Evolutionary conservation across 371 early-diverging fungal species (phyloP), one percentile per base, ranked within the genome.

Genomic region (Agmasoma carcini): DNA sequence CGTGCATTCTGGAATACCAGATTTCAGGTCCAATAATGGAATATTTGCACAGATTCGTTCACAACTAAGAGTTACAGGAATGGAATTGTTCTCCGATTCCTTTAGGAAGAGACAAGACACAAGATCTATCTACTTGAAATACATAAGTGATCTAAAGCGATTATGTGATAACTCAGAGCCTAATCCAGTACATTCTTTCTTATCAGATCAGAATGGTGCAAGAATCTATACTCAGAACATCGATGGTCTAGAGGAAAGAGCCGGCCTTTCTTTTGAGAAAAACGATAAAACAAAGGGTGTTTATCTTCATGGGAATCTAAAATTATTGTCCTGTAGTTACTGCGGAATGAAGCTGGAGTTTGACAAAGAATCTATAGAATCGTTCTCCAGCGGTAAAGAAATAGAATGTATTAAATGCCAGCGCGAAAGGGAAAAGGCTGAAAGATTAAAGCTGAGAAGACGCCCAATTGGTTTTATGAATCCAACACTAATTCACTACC

Each of bases 221-320:
- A 77, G 90, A 45, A 87, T 90, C 59, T 94, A 93, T 67, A 90
- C 96, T 2, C 94, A 94, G 62, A 95, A 95, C 65, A 91, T 95
- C 41, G 94, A 94, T 71, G 87, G 88, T 0, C 70, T 96, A 33
- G 96, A 96, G 72, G 82, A 84, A 43, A 80, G 80, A 31, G 84
- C 87, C 2, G 87, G 90, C 9, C 85, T 96, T 5, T 39, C 2
- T 22, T 19, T 29, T 19, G n/a, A 12, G 12, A 44, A 56, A 17
- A 40, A 50, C 23, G 20, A 4, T 23, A 45, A 44, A 43, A 56
- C 65, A 6, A 36, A 61, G 19, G 1, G 73, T 12, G 63, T 75
- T 9, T 70, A 73, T 71, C 40, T 76, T 17, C 76, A 76, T 39
- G 76, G 76, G 20, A 65, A 67, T 44, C 34, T 69, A 36, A 59